phyloP scores from a whole-genome alignment of 345 rosid species.

The Hypericum androsaemum region DNA sequence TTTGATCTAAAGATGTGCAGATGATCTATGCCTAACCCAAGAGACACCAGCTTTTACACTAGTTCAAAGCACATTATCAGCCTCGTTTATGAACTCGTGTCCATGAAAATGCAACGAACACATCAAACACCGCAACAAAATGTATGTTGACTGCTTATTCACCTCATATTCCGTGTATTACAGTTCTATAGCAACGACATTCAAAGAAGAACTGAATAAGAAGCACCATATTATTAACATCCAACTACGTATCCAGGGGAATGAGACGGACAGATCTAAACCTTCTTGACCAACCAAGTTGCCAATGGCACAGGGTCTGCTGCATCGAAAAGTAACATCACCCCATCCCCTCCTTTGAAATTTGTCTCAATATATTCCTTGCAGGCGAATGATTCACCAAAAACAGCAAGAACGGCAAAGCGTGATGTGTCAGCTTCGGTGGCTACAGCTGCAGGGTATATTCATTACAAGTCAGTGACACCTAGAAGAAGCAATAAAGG shows the following conservation, averaged over 20 bases:
- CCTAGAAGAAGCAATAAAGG: not conserved
- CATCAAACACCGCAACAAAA: too few relatives aligned
- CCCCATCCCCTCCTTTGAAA: constrained; percentile 55
- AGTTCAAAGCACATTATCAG: too few relatives aligned
- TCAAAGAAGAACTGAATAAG: too few relatives aligned
- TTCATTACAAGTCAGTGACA: not conserved
- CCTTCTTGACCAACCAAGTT: constrained; percentile 78
- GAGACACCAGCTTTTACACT: too few relatives aligned
- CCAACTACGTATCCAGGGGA: not conserved
- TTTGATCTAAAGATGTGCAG: too few relatives aligned
- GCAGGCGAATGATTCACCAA: constrained; percentile 34
- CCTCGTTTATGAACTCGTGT: too few relatives aligned
- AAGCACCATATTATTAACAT: too few relatives aligned
- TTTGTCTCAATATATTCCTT: constrained; percentile 24
- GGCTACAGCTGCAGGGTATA: constrained; percentile 53
- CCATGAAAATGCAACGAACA: too few relatives aligned
- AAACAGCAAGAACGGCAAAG: constrained; percentile 66
- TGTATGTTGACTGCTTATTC: too few relatives aligned
- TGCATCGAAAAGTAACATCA: constrained; percentile 56
- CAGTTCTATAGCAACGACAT: too few relatives aligned
- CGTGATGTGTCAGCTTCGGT: constrained; percentile 34
- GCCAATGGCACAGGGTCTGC: constrained; percentile 60
- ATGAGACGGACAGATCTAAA: constrained; percentile 12
- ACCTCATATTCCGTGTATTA: too few relatives aligned
- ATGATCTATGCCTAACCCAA: too few relatives aligned